A percentile compares a stretch with the other conserved stretches of the same genome.
phyloP scores from a whole-genome alignment of 148 eudicot species.

The Linanthus parryae region DNA sequence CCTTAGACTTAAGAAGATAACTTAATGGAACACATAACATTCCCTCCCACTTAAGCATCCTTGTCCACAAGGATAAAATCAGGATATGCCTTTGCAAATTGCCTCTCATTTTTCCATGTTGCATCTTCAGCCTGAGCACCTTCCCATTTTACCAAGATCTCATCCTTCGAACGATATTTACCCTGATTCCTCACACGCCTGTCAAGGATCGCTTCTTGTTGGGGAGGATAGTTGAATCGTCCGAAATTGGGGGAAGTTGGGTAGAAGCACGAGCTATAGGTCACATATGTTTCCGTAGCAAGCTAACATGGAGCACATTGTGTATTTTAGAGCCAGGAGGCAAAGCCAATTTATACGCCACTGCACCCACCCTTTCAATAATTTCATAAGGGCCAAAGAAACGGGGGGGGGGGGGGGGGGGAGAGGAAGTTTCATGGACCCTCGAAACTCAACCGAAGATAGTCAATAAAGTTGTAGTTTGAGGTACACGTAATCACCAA shows the following conservation, averaged over 20 bases:
- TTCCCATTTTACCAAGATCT: background rate
- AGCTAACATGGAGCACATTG: background rate
- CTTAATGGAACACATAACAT: too few relatives aligned
- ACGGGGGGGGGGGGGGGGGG: too few relatives aligned
- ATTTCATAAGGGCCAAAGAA: background rate
- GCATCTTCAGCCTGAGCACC: background rate
- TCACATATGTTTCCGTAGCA: background rate
- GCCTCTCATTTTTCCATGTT: too few relatives aligned
- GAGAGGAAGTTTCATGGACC: background rate
- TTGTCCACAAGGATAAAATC: conserved; percentile 1
- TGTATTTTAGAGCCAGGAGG: background rate
- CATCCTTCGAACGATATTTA: background rate
- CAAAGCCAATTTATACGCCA: background rate
- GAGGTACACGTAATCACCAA: background rate
- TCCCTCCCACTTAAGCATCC: background rate
- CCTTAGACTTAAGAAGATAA: too few relatives aligned
- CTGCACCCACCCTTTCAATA: background rate
- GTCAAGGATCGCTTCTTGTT: background rate
- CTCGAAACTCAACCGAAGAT: background rate
- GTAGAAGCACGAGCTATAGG: background rate
- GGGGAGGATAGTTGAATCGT: background rate
- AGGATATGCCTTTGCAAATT: background rate
- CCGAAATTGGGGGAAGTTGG: background rate
- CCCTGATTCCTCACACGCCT: too few relatives aligned
- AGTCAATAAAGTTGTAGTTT: background rate